Evolutionary conservation across 2,329 filamentous ascomycete genomes (phyloP), one percentile per base, ranked within the genome.

Genomic region (Metarhizium guizhouense): DNA sequence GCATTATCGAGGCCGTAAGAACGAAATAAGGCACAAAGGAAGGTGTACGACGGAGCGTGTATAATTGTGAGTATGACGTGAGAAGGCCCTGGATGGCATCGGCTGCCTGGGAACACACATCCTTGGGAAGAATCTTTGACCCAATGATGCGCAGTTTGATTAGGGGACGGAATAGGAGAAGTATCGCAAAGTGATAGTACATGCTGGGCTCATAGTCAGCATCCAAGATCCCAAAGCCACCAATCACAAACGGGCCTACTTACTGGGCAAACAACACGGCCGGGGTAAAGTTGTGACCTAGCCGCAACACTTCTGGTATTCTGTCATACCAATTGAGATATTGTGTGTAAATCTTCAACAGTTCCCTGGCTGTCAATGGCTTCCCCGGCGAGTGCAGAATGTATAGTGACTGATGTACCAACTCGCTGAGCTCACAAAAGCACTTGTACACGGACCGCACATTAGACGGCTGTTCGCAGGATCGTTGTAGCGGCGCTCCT

Each of bases 211-310:
- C 25, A 51, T 16, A 8, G 32, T 48, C 4, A 51, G 52, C 45
- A 48, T 20, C 13, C 20, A 11, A 14, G 34, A 52, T 30, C 14
- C 38, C 7, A 40, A 40, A 40, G 11, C 14, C 38, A 40, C 38
- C 38, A 40, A n/a, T 5, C 14, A 13, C 38, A 40, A 40, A 40
- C 8, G 6, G 38, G 7, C 6, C 13, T 34, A 63, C 87, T 75
- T 74, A 90, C 87, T 90, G 87, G 42, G 87, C 79, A 58, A 88
- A 85, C 20, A 91, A 71, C 40, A 90, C 85, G 49, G 88, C 84
- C 11, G 87, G 86, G 3, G 86, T 86, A 53, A 87, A 87, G 61
- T 85, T 87, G 57, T 86, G 80, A 2, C 83, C 83, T 3, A 90
- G 68, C 25, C 80, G 75, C 52, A 90, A 72, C 2, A 82, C 78